Conservation (phyloP, 495 filamentous ascomycete genomes). For the Trichoderma reesei region DNA sequence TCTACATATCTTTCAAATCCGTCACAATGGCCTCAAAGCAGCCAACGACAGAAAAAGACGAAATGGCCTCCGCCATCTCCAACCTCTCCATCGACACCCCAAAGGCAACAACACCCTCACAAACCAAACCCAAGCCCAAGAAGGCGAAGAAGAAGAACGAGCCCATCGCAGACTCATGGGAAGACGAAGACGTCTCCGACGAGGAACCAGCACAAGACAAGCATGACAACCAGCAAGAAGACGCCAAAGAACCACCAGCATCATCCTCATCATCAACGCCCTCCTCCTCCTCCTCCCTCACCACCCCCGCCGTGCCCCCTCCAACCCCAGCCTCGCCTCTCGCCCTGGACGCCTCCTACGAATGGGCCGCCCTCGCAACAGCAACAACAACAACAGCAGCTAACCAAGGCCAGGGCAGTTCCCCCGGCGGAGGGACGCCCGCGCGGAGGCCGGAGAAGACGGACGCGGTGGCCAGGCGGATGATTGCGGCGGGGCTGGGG, state of each 20-base stretch:
- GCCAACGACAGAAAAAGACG: slow-evolving; percentile 7
- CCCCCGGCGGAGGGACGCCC: slow-evolving; percentile 18
- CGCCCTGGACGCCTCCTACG: slow-evolving; percentile 21
- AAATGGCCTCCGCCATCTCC: slow-evolving; percentile 21
- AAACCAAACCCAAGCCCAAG: slow-evolving; percentile 21
- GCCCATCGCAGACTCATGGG: slow-evolving; percentile 71
- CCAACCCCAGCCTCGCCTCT: slow-evolving; percentile 38
- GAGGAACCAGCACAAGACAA: slow-evolving; percentile 25
- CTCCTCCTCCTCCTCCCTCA: too few relatives aligned
- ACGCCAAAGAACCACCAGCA: slow-evolving; percentile 20
- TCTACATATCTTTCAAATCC: not conserved
- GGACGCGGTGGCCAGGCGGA: slow-evolving; percentile 75
- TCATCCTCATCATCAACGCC: not conserved
- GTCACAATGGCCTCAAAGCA: not conserved
- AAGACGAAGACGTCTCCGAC: slow-evolving; percentile 55
- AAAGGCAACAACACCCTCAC: slow-evolving; percentile 16
- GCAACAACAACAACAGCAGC: slow-evolving; percentile 13
- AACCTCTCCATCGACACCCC: slow-evolving; percentile 28
- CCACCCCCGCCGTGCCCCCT: slow-evolving; percentile 36
- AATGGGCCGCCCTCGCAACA: slow-evolving; percentile 33
- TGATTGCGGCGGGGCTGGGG: slow-evolving; percentile 86
- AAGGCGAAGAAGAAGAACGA: slow-evolving; percentile 35
- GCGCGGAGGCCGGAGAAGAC: slow-evolving; percentile 72
- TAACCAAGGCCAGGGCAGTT: slow-evolving; percentile 22
- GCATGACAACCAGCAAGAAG: slow-evolving; percentile 32